Conservation (phyloP, 345 rosid genomes). For the Geranium brycei region DNA sequence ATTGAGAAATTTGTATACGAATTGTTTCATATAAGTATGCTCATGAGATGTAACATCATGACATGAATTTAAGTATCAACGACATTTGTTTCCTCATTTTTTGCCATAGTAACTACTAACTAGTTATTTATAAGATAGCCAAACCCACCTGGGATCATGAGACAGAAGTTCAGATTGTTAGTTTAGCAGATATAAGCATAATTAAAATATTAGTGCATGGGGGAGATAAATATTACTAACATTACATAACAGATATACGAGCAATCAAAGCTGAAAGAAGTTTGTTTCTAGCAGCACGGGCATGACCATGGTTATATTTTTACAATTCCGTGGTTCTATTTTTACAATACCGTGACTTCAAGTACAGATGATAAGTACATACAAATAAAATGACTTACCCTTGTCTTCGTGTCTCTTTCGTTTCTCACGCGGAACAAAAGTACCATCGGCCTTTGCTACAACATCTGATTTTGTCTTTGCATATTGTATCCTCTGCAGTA, state of each 20-base stretch:
- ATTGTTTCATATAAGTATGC: background rate
- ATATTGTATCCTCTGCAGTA: constrained; percentile 69
- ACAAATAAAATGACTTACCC: constrained; percentile 28
- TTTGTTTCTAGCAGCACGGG: background rate
- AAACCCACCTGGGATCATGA: background rate
- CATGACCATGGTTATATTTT: background rate
- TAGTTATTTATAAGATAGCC: too few species aligned
- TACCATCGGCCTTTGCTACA: constrained; percentile 91
- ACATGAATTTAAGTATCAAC: too few species aligned
- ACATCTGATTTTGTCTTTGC: constrained; percentile 92
- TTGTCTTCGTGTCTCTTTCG: constrained; percentile 89
- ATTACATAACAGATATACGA: background rate
- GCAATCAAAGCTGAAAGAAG: background rate
- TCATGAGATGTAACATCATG: background rate
- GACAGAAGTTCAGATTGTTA: background rate
- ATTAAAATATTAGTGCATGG: too few species aligned
- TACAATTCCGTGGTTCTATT: background rate
- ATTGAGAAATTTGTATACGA: background rate
- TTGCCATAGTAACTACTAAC: background rate
- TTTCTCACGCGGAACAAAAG: constrained; percentile 92
- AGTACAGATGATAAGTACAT: background rate
- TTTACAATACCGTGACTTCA: background rate
- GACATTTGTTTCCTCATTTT: too few species aligned
- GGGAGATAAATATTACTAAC: background rate
- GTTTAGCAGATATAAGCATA: background rate